Base-by-base conservation (phyloP, 2,329 filamentous ascomycete species). In the Penicillium janthinellum region DNA sequence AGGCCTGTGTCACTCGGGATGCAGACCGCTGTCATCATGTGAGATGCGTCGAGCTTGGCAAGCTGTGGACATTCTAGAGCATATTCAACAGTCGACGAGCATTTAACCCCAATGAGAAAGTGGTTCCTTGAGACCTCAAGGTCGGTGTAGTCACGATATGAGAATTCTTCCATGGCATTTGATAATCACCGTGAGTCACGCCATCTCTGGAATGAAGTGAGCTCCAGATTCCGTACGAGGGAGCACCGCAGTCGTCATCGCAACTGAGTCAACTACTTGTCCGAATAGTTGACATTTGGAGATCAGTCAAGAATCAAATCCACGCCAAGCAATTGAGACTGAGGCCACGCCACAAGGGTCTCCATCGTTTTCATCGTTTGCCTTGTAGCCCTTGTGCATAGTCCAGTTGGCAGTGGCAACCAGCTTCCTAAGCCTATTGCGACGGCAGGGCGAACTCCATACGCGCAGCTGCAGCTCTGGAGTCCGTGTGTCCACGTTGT, bases 21-120 rank as follows among this genome's bases (percentile, higher is more conserved):
- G 42, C 54, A 57, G 35, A 11, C 17, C 15, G 28, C 7, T 38
- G 38, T n/a, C 45, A 37, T 53, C 53, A 44, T 57, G 49, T 57
- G 41, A 50, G 28, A 14, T 12, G 10, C 12, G 17, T 35, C 25
- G 10, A 17, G 17, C 1, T 20, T 10, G 34, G 2, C n/a, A 5
- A 20, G 45, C 8, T 11, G 35, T 22, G 31, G 11, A 2, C 8
- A n/a, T 20, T 47, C 20, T 35, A 20, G 11, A 31, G 25, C 44
- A 6, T 5, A 45, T 45, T 7, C 22, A 7, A 22, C 22, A 28
- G 6, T 45, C 5, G 12, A 6, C 20, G 22, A 28, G 42, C 8
- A 12, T n/a, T 25, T 5, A 2, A 8, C 31, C 7, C 7, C 31
- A 31, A 31, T 31, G 31, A 31, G 31, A 31, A 31, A 31, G 31